Evolutionary conservation across 2,329 filamentous ascomycete genomes (phyloP), one percentile per base, ranked within the genome.

Genomic region (Verticillium dahliae): DNA sequence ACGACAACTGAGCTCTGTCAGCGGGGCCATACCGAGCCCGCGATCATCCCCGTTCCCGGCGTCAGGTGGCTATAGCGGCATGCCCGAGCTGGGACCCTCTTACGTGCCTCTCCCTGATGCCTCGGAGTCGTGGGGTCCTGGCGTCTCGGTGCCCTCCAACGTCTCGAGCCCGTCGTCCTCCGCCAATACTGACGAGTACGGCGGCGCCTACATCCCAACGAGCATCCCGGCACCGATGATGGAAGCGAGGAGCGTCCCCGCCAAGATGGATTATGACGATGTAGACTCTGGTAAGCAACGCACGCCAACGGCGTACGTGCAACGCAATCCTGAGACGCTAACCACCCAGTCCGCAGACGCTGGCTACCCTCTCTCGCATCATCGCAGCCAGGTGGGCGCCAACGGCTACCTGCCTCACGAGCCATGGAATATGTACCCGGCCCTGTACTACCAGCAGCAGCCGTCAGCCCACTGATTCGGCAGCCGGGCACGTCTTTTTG

Each of bases 161-260:
- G 80, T 80, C 11, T 82, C 81, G 22, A 84, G 81, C 68, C 81
- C 81, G 18, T 77, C 79, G 3, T 83, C 81, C 2, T 81, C 81
- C 1, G 76, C 74, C 55, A 74, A 74, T 59, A 74, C 75, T 57
- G 80, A 82, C 58, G 81, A 84, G 58, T 81, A 80, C 68, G 75
- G 71, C 62, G 70, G 63, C 56, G 71, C 73, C 64, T 83, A 82
- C 68, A 80, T 82, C 62, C 78, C 80, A 9, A 80, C 79, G 31
- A 82, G 80, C 65, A 76, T 80, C 22, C 80, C 80, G 15, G 69
- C 76, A 22, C 72, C 75, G 52, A 76, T 82, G 69, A 70, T 81
- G 56, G 74, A 75, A 58, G 63, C 64, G 54, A 65, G 71, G 64
- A 67, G 68, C 66, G 72, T 74, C 45, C 71, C 62, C 22, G 69